Percentiles rank a stretch among this genome's conserved stretches.
Conservation (phyloP, 75 land plant species). For the Larix kaempferi region DNA sequence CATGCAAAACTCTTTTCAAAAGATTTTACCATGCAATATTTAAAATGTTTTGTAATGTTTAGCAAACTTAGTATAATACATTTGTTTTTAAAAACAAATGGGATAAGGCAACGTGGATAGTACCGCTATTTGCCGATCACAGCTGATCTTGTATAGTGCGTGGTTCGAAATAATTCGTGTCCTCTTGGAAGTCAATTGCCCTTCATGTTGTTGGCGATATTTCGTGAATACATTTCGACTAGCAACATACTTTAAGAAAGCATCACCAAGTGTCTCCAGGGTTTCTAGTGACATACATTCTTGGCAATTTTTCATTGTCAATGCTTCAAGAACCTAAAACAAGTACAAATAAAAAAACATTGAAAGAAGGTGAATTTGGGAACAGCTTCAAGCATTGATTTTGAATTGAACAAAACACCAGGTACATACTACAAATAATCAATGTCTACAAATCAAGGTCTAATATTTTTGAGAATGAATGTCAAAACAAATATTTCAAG, state of each 20-base stretch:
- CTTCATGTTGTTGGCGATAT: conserved; percentile 53
- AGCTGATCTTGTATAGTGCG: conserved; percentile 52
- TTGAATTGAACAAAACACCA: neutral
- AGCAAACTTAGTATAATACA: neutral
- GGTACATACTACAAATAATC: neutral
- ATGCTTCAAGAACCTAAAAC: conserved; percentile 68
- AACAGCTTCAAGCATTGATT: neutral
- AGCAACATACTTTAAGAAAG: conserved; percentile 79
- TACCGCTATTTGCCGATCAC: conserved; percentile 42
- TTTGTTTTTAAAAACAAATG: neutral
- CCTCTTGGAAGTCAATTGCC: conserved; percentile 56
- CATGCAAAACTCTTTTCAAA: too few relatives aligned
- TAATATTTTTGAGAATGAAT: too few relatives aligned
- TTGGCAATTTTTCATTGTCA: conserved; percentile 65
- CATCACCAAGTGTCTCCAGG: conserved; percentile 78
- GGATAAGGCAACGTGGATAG: neutral
- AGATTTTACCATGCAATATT: neutral
- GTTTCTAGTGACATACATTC: conserved; percentile 66
- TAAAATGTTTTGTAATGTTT: neutral
- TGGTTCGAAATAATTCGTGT: conserved; percentile 60
- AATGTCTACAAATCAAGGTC: too few relatives aligned
- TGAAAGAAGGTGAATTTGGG: neutral
- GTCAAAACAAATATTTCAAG: too few relatives aligned
- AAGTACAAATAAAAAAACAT: neutral
- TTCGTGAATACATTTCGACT: conserved; percentile 56